Evolutionary conservation across 2,329 filamentous ascomycete genomes (phyloP).

Genomic region (Exophiala calicioides): DNA sequence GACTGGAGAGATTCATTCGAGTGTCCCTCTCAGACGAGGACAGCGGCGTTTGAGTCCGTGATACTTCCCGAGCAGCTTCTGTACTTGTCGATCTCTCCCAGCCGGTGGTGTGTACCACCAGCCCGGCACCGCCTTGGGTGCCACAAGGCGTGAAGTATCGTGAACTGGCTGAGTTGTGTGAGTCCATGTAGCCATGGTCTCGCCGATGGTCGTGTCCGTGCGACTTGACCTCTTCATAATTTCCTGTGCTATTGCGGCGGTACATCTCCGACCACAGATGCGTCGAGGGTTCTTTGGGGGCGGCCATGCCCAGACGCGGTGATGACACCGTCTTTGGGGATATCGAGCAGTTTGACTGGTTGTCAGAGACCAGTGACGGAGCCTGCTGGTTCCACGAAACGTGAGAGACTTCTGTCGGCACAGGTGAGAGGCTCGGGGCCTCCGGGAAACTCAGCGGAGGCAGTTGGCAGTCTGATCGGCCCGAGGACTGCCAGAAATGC

Average conservation of each 20-base stretch:
- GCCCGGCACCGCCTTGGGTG: background rate
- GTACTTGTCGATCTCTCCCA: no score
- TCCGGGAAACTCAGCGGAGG: constrained; percentile 45
- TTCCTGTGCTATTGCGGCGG: constrained; percentile 1
- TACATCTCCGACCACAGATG: constrained; percentile 17
- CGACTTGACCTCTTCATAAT: background rate
- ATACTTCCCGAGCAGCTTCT: no score
- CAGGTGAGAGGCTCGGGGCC: constrained; percentile 64
- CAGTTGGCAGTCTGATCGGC: constrained; percentile 15
- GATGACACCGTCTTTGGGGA: constrained; percentile 54
- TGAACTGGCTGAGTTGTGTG: background rate
- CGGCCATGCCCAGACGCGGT: constrained; percentile 41
- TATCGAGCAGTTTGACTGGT: constrained; percentile 62
- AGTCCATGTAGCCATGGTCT: background rate
- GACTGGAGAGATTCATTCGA: constrained; percentile 24
- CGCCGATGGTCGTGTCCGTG: background rate
- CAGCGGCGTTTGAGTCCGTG: background rate
- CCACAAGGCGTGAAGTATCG: background rate
- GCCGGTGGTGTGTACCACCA: background rate
- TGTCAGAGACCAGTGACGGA: constrained; percentile 71
- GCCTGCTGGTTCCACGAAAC: constrained; percentile 60
- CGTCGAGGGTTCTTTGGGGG: constrained; percentile 39
- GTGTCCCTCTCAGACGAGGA: constrained; percentile 12
- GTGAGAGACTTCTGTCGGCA: constrained; percentile 63
- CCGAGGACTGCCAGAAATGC: constrained; percentile 2